phyloP scores from a whole-genome alignment of 2,329 filamentous ascomycete genomes.

The Penicillium sp. region DNA sequence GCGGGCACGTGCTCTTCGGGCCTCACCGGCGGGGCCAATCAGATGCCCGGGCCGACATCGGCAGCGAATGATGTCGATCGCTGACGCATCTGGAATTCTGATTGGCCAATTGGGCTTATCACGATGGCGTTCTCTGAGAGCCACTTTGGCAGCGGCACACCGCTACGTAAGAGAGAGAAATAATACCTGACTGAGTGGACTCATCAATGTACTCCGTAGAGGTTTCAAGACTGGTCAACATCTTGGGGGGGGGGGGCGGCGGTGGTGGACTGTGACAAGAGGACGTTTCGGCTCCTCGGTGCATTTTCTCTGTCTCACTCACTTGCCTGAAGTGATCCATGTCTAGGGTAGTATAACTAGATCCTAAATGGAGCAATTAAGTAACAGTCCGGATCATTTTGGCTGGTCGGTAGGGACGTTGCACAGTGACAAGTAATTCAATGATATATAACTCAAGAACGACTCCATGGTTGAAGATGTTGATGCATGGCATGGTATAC shows the following conservation, averaged over 20 bases:
- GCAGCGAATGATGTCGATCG: constrained; percentile 4
- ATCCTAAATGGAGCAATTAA: too few species aligned
- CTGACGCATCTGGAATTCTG: not conserved
- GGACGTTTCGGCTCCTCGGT: not conserved
- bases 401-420: not conserved
- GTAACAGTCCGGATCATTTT: constrained; percentile 3
- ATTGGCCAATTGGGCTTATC: constrained; percentile 6
- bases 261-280: not conserved
- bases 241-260: too few species aligned
- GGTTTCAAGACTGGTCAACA: not conserved
- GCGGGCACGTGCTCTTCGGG: constrained; percentile 27
- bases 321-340: not conserved
- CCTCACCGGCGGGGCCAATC: constrained; percentile 34
- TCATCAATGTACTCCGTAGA: not conserved
- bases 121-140: not conserved
- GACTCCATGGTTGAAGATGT: not conserved
- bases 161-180: not conserved
- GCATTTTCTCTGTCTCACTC: constrained; percentile 5
- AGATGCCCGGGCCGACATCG: constrained; percentile 21
- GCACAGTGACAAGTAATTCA: not conserved
- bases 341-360: not conserved
- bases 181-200: not conserved
- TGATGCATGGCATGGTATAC: not conserved
- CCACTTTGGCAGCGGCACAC: not conserved
- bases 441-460: not conserved